phyloP scores from a whole-genome alignment of 1,284 basidiomycete genomes.

The Tranzscheliella williamsii region DNA sequence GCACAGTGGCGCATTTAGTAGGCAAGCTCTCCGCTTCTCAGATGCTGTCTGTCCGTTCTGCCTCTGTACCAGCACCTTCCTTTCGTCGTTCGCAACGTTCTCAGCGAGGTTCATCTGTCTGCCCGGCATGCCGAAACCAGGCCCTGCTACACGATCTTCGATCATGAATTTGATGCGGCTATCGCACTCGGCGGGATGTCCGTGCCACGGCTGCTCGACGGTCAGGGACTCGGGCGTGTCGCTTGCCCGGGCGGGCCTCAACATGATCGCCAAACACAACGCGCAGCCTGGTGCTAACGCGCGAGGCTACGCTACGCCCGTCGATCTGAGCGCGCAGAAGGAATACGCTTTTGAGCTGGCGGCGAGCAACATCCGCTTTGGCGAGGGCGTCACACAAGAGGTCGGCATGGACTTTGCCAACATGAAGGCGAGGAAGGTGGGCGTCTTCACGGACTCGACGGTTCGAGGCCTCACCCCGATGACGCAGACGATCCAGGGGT shows the following conservation, averaged over 20 bases:
- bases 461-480: conserved; percentile 80
- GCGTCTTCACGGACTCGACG: conserved; percentile 88
- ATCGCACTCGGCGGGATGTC: conserved; percentile 46
- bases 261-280: conserved; percentile 49
- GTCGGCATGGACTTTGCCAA: conserved; percentile 87
- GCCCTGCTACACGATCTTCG: conserved; percentile 22
- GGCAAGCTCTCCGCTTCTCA: too few relatives aligned
- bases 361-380: conserved; percentile 74
- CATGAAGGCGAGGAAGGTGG: conserved; percentile 69
- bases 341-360: conserved; percentile 98
- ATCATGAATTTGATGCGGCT: conserved; percentile 52
- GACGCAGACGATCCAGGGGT: conserved; percentile 77
- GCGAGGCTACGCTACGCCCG: conserved; percentile 72
- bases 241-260: conserved; percentile 38
- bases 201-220: conserved; percentile 51
- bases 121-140: conserved; percentile 35
- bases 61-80: too few relatives aligned
- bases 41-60: too few relatives aligned
- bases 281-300: conserved; percentile 27
- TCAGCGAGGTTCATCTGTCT: too few relatives aligned
- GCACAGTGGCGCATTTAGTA: too few relatives aligned
- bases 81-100: too few relatives aligned
- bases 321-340: conserved; percentile 70
- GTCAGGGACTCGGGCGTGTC: conserved; percentile 14
- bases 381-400: conserved; percentile 66